These are phyloP conservation scores for Naegleria lovaniensis DNA, from an alignment of 208 protist genomes.

Conservation along the genomic window DNA sequence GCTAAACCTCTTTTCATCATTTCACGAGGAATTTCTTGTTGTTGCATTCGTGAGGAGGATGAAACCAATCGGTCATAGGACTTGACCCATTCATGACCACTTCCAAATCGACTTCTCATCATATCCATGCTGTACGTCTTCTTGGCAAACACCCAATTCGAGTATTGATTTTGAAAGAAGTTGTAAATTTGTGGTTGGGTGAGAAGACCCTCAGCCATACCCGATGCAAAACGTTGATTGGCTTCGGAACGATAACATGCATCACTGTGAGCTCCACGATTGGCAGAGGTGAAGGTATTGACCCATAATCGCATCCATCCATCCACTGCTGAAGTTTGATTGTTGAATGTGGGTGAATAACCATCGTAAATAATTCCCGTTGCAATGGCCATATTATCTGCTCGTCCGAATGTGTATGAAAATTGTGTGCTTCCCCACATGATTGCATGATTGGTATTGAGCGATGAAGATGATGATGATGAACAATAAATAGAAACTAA, in stretches of 20 bases:
- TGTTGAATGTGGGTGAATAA: background rate
- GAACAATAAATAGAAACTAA: background rate
- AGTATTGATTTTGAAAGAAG: conserved; percentile 8
- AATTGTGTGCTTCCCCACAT: background rate
- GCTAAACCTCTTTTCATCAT: too few species aligned
- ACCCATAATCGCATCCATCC: background rate
- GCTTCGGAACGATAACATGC: background rate
- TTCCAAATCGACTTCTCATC: background rate
- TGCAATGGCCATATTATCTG: background rate
- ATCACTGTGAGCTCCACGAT: background rate
- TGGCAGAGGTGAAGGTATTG: background rate
- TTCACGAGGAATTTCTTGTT: background rate
- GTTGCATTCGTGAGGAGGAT: background rate
- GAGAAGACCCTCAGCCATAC: background rate
- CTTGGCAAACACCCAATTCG: background rate
- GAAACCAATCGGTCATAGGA: background rate
- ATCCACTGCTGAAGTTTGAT: background rate
- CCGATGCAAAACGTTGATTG: background rate
- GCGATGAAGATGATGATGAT: background rate
- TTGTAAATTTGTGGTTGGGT: background rate
- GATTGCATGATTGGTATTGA: background rate
- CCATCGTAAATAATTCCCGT: background rate
- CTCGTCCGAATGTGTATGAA: background rate
- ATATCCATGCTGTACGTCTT: background rate
- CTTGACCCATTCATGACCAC: background rate